Conservation (phyloP, 441 rosid species). For the Viola pubescens region DNA sequence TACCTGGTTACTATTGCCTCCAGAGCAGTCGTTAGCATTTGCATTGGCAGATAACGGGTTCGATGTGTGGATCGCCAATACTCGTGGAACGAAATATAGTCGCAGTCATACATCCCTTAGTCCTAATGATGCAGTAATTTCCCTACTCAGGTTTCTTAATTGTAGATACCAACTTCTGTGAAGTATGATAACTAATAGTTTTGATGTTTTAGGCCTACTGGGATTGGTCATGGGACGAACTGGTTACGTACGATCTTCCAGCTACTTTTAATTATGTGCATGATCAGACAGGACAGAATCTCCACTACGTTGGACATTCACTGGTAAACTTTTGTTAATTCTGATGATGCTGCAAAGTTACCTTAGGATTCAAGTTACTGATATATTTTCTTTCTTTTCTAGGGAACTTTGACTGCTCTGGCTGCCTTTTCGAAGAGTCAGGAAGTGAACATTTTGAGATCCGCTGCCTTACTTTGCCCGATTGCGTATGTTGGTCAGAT, state of each 20-base stretch:
- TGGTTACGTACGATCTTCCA: constrained; percentile 60
- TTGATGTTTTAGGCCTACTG: constrained; percentile 40
- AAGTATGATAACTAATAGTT: background rate
- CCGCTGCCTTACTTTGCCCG: constrained; percentile 75
- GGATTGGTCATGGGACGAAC: constrained; percentile 80
- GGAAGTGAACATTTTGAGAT: constrained; percentile 35
- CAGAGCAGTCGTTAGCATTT: constrained; percentile 61
- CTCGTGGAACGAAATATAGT: constrained; percentile 62
- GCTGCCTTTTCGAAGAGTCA: constrained; percentile 64
- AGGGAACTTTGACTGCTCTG: constrained; percentile 81
- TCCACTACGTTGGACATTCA: constrained; percentile 85
- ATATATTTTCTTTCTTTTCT: background rate
- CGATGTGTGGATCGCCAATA: constrained; percentile 71
- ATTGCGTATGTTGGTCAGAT: constrained; percentile 80
- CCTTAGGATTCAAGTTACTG: background rate
- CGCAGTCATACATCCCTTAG: constrained; percentile 40
- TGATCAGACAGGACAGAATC: constrained; percentile 55
- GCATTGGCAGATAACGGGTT: constrained; percentile 64
- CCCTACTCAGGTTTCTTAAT: background rate
- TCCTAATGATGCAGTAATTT: background rate
- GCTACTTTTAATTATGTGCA: constrained; percentile 51
- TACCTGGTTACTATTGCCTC: constrained; percentile 66
- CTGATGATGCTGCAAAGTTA: background rate
- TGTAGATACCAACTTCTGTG: background rate
- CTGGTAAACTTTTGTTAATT: constrained; percentile 30